Evolutionary conservation across 345 rosid genomes (phyloP).

Genomic region (Aquilaria sinensis): DNA sequence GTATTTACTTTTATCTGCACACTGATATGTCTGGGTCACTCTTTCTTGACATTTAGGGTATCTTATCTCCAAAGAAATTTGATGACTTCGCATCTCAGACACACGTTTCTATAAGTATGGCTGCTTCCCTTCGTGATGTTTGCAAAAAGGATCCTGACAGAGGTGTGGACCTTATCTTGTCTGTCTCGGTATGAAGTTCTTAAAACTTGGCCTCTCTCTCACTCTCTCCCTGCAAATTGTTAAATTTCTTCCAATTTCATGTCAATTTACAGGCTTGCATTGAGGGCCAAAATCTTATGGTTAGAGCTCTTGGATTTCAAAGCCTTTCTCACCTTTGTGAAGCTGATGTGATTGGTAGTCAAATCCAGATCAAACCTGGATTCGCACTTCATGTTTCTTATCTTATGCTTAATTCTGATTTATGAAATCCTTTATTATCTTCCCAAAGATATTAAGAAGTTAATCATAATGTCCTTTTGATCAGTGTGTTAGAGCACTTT

Average conservation of each 20-base stretch:
- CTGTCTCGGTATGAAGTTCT: conserved; percentile 69
- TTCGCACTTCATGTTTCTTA: neutral
- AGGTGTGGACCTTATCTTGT: conserved; percentile 94
- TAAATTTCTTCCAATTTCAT: conserved; percentile 1
- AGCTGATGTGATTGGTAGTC: conserved; percentile 91
- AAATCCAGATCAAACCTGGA: conserved; percentile 7
- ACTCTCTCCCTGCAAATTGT: conserved; percentile 14
- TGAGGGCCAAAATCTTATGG: conserved; percentile 60
- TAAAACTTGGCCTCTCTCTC: conserved; percentile 11
- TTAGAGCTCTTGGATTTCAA: conserved; percentile 85
- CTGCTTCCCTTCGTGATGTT: conserved; percentile 73
- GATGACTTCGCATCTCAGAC: conserved; percentile 50
- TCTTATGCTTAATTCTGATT: neutral
- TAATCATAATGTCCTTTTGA: too few species aligned
- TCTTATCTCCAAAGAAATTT: conserved; percentile 55
- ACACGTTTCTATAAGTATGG: conserved; percentile 65
- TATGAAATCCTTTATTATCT: neutral
- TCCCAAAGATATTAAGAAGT: too few species aligned
- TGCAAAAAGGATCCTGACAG: conserved; percentile 88
- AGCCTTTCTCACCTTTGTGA: conserved; percentile 94
- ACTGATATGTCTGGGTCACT: conserved; percentile 11
- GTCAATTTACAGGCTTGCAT: conserved; percentile 67
- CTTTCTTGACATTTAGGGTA: conserved; percentile 37
- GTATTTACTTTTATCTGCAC: neutral
- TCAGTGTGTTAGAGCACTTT: too few species aligned